Evolutionary conservation across 257 asterid species (phyloP).

Genomic region (Misopates orontium): DNA sequence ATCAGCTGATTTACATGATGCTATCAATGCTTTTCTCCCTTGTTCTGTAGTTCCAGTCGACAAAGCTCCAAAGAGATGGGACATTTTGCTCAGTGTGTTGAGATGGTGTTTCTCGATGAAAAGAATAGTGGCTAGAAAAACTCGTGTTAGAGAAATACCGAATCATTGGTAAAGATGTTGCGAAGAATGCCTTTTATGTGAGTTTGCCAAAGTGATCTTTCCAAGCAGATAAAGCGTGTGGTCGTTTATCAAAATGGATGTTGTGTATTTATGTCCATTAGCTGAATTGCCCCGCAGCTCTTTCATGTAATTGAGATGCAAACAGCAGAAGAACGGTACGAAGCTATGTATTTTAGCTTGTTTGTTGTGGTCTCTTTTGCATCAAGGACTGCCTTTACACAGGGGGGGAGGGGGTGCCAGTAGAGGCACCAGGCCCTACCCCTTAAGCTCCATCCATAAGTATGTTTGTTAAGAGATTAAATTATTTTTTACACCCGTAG

Average conservation of each 20-base stretch:
- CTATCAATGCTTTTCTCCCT: conserved; percentile 38
- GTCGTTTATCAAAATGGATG: conserved; percentile 1
- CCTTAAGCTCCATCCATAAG: no score
- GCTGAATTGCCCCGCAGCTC: conserved; percentile 18
- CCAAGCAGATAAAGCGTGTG: not conserved
- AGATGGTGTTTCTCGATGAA: conserved; percentile 50
- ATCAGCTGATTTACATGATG: conserved; percentile 44
- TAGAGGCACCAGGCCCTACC: no score
- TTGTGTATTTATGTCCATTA: conserved; percentile 1
- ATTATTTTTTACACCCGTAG: no score
- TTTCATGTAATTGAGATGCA: conserved; percentile 11
- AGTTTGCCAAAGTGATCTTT: no score
- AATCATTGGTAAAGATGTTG: no score
- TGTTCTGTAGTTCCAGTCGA: conserved; percentile 26
- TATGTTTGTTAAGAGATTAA: no score
- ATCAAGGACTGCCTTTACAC: no score
- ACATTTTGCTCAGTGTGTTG: conserved; percentile 36
- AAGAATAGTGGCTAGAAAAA: conserved; percentile 35
- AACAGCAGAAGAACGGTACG: not conserved
- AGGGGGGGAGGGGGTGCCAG: no score
- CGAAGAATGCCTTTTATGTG: no score
- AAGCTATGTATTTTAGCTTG: conserved; percentile 29
- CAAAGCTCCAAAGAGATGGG: conserved; percentile 44
- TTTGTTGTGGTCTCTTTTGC: conserved; percentile 23
- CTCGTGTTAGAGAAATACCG: not conserved